Evolutionary conservation across 2,329 filamentous ascomycete genomes (phyloP), one percentile per base, ranked within the genome.

Genomic region (Botrytis sinoallii): DNA sequence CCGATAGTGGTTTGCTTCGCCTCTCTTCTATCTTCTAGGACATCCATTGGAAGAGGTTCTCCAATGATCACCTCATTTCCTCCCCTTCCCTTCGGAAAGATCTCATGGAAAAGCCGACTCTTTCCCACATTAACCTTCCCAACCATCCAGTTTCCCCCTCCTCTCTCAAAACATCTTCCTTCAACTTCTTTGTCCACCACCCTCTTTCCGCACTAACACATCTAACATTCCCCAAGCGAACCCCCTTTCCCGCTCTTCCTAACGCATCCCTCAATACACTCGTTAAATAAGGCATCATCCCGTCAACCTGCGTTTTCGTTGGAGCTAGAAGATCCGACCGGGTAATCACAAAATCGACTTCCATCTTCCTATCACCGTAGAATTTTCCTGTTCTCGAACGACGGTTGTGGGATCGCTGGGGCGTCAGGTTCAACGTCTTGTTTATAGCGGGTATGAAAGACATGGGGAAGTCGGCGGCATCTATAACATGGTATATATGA

Each of bases 61-160:
- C 71, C 71, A 44, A 60, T 18, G 29, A 71, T 18, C n/a, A 73
- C 48, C 55, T 75, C 6, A 66, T 71, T 55, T 3, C 79, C 77
- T 74, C 80, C 80, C 74, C 83, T 85, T 86, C 40, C 90, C 90
- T 85, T 92, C 95, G 6, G 97, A 95, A 79, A 95, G 97, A 98
- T 90, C 7, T 90, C 88, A 78, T 96, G 91, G 75, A 98, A 97
- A 3, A 99, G 87, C 80, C 92, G 92, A 78, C 95, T 98, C 83
- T 99, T 99, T 38, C 96, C 97, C 3, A 98, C 97, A 80, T 99
- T 99, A 76, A 94, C 94, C 82, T 97, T 98, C n/a, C 96, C 96
- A 4, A 99, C 92, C 86, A 99, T 91, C 95, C 96, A 99, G 25
- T 93, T 91, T 25, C 91, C 96, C 7, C 95, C 95, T 6, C 94